Evolutionary conservation across 148 eudicot genomes (phyloP).

Genomic region (Nyssa sinensis): DNA sequence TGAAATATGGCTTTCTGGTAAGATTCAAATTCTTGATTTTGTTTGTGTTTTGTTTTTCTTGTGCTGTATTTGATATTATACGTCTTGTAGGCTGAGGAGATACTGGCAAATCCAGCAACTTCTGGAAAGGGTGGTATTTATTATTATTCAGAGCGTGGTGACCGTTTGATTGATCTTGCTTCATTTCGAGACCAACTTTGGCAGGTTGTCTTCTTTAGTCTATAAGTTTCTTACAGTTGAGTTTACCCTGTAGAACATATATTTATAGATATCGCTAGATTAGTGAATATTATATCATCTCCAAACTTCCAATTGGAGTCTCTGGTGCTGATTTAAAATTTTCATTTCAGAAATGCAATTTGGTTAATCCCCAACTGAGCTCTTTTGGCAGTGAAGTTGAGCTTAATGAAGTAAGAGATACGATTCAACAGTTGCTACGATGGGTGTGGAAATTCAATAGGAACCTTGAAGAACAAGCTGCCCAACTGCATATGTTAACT

Average conservation of each 20-base stretch:
- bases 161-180: constrained; percentile 80
- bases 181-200: constrained; percentile 84
- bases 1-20: constrained; percentile 74
- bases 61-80: constrained; percentile 5
- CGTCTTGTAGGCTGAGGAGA: constrained; percentile 69
- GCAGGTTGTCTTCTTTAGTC: constrained; percentile 52
- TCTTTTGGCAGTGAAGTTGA: constrained; percentile 70
- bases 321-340: not conserved
- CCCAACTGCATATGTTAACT: constrained; percentile 97
- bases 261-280: not conserved
- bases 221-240: not conserved
- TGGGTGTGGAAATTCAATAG: constrained; percentile 98
- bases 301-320: constrained; percentile 3
- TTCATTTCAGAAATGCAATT: constrained; percentile 38
- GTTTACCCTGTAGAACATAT: not conserved
- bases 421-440: constrained; percentile 72
- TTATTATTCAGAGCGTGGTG: constrained; percentile 93
- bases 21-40: constrained; percentile 10
- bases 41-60: not conserved
- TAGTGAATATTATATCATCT: not conserved
- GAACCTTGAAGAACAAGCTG: constrained; percentile 97
- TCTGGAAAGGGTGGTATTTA: constrained; percentile 75
- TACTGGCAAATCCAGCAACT: constrained; percentile 56
- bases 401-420: constrained; percentile 72
- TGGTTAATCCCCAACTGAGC: constrained; percentile 51